Percentiles rank a stretch among this genome's conserved stretches.
Evolutionary conservation across 1,284 basidiomycete species (phyloP).

Genomic region (Melampsora americana): DNA sequence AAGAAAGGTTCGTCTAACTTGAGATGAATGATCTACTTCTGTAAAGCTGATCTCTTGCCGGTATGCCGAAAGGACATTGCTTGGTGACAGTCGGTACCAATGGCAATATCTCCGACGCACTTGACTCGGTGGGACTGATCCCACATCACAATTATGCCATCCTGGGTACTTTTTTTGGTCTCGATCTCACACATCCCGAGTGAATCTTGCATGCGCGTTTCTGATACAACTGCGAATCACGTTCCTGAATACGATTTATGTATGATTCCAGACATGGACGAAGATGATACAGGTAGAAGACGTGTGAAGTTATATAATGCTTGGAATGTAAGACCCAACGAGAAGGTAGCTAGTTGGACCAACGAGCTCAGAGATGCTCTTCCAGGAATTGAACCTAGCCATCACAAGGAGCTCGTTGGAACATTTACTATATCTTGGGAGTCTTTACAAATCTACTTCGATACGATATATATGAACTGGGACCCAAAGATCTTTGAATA

Average conservation of each 20-base stretch:
- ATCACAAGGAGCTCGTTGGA: constrained; percentile 20
- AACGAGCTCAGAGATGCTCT: constrained; percentile 17
- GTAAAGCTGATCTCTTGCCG: not conserved
- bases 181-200: not conserved
- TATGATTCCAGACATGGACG: constrained; percentile 20
- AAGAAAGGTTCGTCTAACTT: constrained; percentile 11
- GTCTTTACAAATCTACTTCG: constrained; percentile 40
- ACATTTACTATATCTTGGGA: constrained; percentile 43
- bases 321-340: constrained; percentile 12
- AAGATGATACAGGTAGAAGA: constrained; percentile 22
- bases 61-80: constrained; percentile 14
- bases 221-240: too few species aligned
- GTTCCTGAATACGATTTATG: too few species aligned
- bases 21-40: not conserved
- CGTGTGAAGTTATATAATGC: constrained; percentile 39
- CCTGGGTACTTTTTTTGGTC: constrained; percentile 15
- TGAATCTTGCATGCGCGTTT: too few species aligned
- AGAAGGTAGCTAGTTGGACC: constrained; percentile 13
- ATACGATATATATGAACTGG: constrained; percentile 40
- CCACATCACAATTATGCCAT: constrained; percentile 42
- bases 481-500: constrained; percentile 27
- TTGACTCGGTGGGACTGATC: constrained; percentile 31
- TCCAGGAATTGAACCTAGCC: constrained; percentile 4
- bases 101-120: constrained; percentile 14
- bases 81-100: constrained; percentile 40